These are phyloP conservation scores for Verbascum thapsus DNA, from an alignment of 257 asterid species.

Conservation along the genomic window DNA sequence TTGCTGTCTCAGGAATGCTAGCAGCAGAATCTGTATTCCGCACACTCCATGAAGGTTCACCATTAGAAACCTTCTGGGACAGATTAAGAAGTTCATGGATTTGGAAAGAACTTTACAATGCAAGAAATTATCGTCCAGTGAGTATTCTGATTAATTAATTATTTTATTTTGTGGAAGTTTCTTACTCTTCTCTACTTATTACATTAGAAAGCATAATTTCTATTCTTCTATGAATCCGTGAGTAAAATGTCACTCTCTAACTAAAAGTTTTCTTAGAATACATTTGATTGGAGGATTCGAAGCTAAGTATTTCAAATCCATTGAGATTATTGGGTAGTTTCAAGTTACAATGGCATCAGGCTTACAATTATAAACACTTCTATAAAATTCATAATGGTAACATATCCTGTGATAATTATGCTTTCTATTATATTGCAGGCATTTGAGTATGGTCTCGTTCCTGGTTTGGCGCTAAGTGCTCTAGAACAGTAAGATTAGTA, in stretches of 20 bases:
- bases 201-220: too few species aligned
- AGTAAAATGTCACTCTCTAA: background rate
- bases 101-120: slow-evolving; percentile 85
- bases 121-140: slow-evolving; percentile 96
- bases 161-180: background rate
- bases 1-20: slow-evolving; percentile 65
- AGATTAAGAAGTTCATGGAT: slow-evolving; percentile 81
- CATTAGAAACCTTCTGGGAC: slow-evolving; percentile 77
- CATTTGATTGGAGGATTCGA: too few species aligned
- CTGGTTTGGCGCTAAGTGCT: slow-evolving; percentile 86
- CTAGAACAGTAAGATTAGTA: slow-evolving; percentile 73
- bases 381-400: background rate
- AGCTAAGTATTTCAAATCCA: too few species aligned
- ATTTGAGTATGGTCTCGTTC: slow-evolving; percentile 84
- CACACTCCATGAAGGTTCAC: slow-evolving; percentile 56
- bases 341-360: too few species aligned
- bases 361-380: background rate
- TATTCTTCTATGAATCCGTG: too few species aligned
- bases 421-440: slow-evolving; percentile 58
- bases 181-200: background rate
- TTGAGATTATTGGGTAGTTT: too few species aligned
- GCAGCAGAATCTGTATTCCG: slow-evolving; percentile 89
- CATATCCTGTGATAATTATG: slow-evolving; percentile 15
- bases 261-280: background rate
- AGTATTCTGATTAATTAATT: slow-evolving; percentile 33